phyloP scores from a whole-genome alignment of 805 yeast genomes.

The Allodekkera sacchari region DNA sequence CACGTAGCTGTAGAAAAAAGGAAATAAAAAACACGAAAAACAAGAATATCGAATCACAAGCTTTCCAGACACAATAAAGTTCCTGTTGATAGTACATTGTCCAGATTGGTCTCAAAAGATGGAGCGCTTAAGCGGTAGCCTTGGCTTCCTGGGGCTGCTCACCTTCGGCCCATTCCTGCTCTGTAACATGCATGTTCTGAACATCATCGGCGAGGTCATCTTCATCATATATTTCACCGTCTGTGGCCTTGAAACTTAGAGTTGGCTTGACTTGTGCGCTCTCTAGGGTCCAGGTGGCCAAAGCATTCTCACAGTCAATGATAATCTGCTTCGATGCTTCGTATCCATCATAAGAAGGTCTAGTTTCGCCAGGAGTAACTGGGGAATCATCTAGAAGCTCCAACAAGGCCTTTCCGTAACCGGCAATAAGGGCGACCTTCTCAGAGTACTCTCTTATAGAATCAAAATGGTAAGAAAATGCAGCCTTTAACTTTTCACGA shows the following conservation, averaged over 20 bases:
- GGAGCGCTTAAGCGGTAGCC: conserved; percentile 18
- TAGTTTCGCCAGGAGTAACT: conserved; percentile 87
- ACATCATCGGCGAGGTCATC: conserved; percentile 42
- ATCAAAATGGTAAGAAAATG: conserved; percentile 78
- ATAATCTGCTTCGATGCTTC: conserved; percentile 84
- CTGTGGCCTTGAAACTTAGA: conserved; percentile 49
- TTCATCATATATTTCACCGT: conserved; percentile 40
- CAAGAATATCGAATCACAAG: background rate
- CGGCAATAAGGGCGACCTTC: conserved; percentile 78
- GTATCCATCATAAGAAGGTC: conserved; percentile 84
- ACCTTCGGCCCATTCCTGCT: conserved; percentile 36
- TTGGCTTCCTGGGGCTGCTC: conserved; percentile 9
- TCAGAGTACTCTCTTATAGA: conserved; percentile 81
- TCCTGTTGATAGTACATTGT: background rate
- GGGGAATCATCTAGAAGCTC: conserved; percentile 79
- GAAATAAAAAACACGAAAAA: conserved; percentile 1
- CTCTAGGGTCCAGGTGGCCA: conserved; percentile 79
- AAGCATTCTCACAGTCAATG: conserved; percentile 76
- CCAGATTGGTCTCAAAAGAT: background rate
- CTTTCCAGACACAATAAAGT: conserved; percentile 1
- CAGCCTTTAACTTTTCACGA: conserved; percentile 78
- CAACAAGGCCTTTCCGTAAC: conserved; percentile 80
- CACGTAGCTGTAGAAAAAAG: conserved; percentile 1
- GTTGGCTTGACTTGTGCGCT: conserved; percentile 78
- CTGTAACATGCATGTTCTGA: conserved; percentile 41